A percentile compares a stretch with the other conserved stretches of the same genome.
phyloP scores from a whole-genome alignment of 768 basidiomycete species.

The Brasilioporus rufonigricans region DNA sequence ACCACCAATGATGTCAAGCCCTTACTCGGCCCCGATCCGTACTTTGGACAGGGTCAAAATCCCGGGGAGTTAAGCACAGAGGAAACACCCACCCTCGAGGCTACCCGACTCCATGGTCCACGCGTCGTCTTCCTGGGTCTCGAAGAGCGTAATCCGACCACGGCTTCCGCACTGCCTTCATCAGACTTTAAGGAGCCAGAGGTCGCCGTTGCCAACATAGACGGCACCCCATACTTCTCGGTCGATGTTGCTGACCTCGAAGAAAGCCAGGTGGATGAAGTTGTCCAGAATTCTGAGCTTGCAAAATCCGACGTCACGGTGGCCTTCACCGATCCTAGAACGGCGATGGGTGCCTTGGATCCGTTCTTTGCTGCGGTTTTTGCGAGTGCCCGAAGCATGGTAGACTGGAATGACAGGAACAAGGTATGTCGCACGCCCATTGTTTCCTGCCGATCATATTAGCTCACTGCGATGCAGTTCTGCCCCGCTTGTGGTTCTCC shows the following conservation, averaged over 20 bases:
- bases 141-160: constrained; percentile 51
- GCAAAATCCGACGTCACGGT: constrained; percentile 39
- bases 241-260: constrained; percentile 65
- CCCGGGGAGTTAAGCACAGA: constrained; percentile 30
- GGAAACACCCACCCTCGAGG: constrained; percentile 41
- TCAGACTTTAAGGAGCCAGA: constrained; percentile 61
- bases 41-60: constrained; percentile 66
- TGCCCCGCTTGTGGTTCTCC: constrained; percentile 85
- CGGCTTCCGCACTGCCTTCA: constrained; percentile 55
- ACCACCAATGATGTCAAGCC: constrained; percentile 59
- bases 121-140: constrained; percentile 80
- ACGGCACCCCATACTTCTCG: constrained; percentile 86
- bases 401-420: constrained; percentile 93
- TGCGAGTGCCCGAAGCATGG: constrained; percentile 73
- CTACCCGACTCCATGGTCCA: constrained; percentile 56
- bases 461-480: constrained; percentile 51
- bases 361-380: constrained; percentile 71
- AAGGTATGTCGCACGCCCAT: constrained; percentile 45
- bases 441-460: not conserved
- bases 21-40: constrained; percentile 65
- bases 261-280: constrained; percentile 40
- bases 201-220: constrained; percentile 52
- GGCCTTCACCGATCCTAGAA: constrained; percentile 66
- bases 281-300: constrained; percentile 38
- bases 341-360: constrained; percentile 55